These are phyloP conservation scores for Chytridium lagenaria DNA, from an alignment of 371 early-diverging fungal species.

Conservation along the genomic window DNA sequence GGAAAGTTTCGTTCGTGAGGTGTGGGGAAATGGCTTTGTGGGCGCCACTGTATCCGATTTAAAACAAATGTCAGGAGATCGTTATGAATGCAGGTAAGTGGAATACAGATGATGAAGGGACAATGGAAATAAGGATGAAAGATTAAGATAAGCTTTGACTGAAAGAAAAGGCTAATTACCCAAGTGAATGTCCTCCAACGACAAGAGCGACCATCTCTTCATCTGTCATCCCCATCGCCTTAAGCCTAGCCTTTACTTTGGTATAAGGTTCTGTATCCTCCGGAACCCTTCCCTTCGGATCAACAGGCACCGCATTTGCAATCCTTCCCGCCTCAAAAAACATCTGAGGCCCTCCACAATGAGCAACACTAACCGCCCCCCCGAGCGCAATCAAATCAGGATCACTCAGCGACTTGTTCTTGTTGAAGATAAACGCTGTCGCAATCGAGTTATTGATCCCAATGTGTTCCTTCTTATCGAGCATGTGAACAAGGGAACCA, in stretches of 20 bases:
- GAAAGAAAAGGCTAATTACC: slow-evolving; percentile 16
- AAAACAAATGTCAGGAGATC: not conserved
- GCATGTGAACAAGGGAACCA: slow-evolving; percentile 29
- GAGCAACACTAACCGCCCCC: slow-evolving; percentile 37
- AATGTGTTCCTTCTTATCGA: slow-evolving; percentile 20
- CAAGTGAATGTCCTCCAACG: slow-evolving; percentile 44
- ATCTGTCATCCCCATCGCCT: slow-evolving; percentile 35
- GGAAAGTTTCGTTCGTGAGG: slow-evolving; percentile 39
- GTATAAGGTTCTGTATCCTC: slow-evolving; percentile 9
- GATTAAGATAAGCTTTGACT: too few relatives aligned
- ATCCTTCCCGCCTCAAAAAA: slow-evolving; percentile 34
- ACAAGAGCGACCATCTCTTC: slow-evolving; percentile 41
- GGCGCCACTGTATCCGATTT: slow-evolving; percentile 37
- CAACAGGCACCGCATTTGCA: not conserved
- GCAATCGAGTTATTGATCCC: slow-evolving; percentile 33
- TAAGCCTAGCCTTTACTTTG: slow-evolving; percentile 21
- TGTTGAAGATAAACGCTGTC: slow-evolving; percentile 18
- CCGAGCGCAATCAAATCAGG: slow-evolving; percentile 44
- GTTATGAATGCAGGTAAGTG: not conserved
- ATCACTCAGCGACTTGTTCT: not conserved
- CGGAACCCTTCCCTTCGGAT: slow-evolving; percentile 29
- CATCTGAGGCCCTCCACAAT: slow-evolving; percentile 48
- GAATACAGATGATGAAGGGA: not conserved
- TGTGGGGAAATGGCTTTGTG: slow-evolving; percentile 39
- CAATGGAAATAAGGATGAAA: not conserved